Evolutionary conservation across 2,329 filamentous ascomycete species (phyloP).

Genomic region (Talaromyces sp.): DNA sequence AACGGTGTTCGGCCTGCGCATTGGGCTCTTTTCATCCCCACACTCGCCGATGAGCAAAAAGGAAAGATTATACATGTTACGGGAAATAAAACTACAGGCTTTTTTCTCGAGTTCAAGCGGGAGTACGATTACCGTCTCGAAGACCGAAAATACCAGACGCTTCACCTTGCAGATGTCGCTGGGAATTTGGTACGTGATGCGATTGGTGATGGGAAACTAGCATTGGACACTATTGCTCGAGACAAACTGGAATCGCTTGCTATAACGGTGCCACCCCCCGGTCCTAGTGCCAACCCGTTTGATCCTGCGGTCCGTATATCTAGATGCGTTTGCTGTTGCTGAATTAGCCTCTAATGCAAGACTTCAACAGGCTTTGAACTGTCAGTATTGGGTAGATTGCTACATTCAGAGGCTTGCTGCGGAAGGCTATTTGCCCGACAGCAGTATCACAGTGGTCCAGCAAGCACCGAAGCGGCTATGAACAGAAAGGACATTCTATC

Average conservation of each 20-base stretch:
- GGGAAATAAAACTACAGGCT: constrained; percentile 21
- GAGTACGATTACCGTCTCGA: constrained; percentile 21
- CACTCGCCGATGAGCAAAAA: not conserved
- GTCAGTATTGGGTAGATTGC: constrained; percentile 4
- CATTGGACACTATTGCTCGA: constrained; percentile 16
- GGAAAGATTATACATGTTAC: constrained; percentile 24
- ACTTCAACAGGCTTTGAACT: not conserved
- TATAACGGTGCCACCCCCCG: constrained; percentile 20
- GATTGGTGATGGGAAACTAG: not conserved
- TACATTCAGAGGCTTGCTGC: not conserved
- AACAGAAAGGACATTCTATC: not conserved
- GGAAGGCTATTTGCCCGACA: not conserved
- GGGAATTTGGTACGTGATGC: not conserved
- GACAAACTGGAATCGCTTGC: constrained; percentile 20
- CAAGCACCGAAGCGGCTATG: not conserved
- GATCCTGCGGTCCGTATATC: constrained; percentile 10
- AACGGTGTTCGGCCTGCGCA: constrained; percentile 2
- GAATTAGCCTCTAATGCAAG: not conserved
- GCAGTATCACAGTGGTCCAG: constrained; percentile 4
- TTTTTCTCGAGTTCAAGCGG: constrained; percentile 24
- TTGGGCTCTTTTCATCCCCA: constrained; percentile 3
- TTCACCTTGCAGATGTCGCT: constrained; percentile 18
- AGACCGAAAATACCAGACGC: constrained; percentile 17
- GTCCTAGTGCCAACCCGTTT: constrained; percentile 20
- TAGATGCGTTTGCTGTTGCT: not conserved